Percentiles rank a stretch among this genome's conserved stretches.
Evolutionary conservation across 768 basidiomycete species (phyloP).

Genomic region (Leccinum rimulosum): DNA sequence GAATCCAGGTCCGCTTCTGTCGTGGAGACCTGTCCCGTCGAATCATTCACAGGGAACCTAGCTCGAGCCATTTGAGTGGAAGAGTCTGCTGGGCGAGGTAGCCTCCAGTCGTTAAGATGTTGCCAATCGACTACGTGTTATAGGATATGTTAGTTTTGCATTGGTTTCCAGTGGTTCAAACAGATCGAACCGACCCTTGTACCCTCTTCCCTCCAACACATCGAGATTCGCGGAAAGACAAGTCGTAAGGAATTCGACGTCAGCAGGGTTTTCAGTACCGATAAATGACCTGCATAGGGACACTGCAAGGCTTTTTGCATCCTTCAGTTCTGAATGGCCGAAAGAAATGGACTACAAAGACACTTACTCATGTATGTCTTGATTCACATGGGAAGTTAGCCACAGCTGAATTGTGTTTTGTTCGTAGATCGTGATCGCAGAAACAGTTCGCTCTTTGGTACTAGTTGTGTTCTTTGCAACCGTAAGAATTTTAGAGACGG

Average conservation of each 20-base stretch:
- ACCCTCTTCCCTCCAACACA: conserved; percentile 74
- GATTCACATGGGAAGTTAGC: conserved; percentile 62
- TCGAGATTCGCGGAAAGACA: conserved; percentile 87
- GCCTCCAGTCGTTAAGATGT: conserved; percentile 39
- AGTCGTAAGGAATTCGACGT: conserved; percentile 84
- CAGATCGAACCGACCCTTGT: conserved; percentile 55
- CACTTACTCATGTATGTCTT: conserved; percentile 84
- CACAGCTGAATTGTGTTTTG: conserved; percentile 64
- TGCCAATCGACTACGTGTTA: conserved; percentile 53
- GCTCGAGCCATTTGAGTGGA: neutral
- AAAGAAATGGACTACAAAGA: neutral
- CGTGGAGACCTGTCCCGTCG: neutral
- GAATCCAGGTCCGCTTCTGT: neutral
- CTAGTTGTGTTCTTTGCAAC: conserved; percentile 44
- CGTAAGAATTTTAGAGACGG: conserved; percentile 54
- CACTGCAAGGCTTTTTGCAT: conserved; percentile 61
- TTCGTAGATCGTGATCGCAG: conserved; percentile 59
- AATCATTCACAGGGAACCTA: neutral
- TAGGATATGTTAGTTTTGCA: conserved; percentile 9
- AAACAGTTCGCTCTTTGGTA: conserved; percentile 55
- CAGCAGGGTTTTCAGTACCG: conserved; percentile 71
- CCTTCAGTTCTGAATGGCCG: neutral
- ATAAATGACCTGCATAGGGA: conserved; percentile 78
- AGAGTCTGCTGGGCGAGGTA: conserved; percentile 39
- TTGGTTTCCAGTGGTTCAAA: neutral